Base-by-base conservation (phyloP, 75 land plant genomes). In the Cryptomeria japonica region DNA sequence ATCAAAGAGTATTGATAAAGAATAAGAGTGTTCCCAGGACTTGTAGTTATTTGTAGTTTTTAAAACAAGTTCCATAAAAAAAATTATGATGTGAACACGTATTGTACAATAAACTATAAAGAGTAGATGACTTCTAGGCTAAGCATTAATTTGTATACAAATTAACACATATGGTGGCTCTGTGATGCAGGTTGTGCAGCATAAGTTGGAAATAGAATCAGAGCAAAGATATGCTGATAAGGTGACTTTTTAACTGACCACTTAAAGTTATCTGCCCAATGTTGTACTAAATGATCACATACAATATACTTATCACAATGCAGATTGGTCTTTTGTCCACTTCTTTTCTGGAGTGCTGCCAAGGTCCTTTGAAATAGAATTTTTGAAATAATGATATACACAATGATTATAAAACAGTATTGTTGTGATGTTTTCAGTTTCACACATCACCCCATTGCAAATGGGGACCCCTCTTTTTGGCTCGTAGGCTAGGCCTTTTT, bases 111-210 rank as follows among this genome's bases (percentile, higher is more conserved):
- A 38, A 38, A 41, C 39, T 19, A 5, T 78, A 38, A 38, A 25
- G 28, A 41, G 82, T 41, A 79, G 44, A 41, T 41, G 5, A 19
- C 22, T 51, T 19, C 3, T 79, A 79, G 46, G 11, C 42, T 9
- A 79, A n/a, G 84, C n/a, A 11, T 42, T 4, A 44, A 2, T 46
- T 75, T 14, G 77, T 75, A 46, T 46, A 32, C 8, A 25, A 31
- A 2, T 31, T 82, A 82, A 82, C n/a, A n/a, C n/a, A 38, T 82
- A 28, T 13, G 32, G 51, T 11, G 47, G 32, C 82, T 79, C 25
- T 79, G 41, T 79, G 82, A 82, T 82, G 84, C 84, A 82, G 84
- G 84, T n/a, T 25, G 84, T 82, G 51, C 84, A 82, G 32, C 84
- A 82, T 46, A 82, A 82, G 42, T n/a, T 82, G 51, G 84, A 82